Conservation (phyloP, 371 early-diverging fungal genomes). For the Mucor irregularis region DNA sequence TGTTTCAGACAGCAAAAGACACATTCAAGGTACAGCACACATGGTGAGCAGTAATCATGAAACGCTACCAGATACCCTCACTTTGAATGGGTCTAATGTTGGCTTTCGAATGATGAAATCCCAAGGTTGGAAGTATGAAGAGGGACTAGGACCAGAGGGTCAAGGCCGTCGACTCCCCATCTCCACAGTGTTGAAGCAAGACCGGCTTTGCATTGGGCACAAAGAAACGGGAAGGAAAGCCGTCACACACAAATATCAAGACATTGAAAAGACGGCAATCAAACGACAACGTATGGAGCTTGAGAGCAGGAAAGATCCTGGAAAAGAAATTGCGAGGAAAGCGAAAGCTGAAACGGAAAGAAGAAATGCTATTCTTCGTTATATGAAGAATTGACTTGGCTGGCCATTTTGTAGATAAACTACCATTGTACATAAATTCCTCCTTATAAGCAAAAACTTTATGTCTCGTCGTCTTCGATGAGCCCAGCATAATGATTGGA, state of each 20-base stretch:
- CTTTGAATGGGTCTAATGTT: slow-evolving; percentile 29
- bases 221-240: slow-evolving; percentile 13
- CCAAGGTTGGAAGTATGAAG: slow-evolving; percentile 58
- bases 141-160: slow-evolving; percentile 48
- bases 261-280: slow-evolving; percentile 20
- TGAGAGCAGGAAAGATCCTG: slow-evolving; percentile 14
- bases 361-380: slow-evolving; percentile 16
- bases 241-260: slow-evolving; percentile 30
- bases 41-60: slow-evolving; percentile 26
- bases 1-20: slow-evolving; percentile 13
- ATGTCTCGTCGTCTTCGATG: no score
- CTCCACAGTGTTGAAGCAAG: slow-evolving; percentile 49
- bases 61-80: slow-evolving; percentile 21
- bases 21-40: slow-evolving; percentile 37
- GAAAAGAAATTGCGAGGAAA: slow-evolving; percentile 27
- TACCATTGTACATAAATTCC: no score
- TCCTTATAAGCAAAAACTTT: no score
- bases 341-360: slow-evolving; percentile 21
- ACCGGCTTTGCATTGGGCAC: slow-evolving; percentile 49
- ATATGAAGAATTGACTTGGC: slow-evolving; percentile 13
- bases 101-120: slow-evolving; percentile 51
- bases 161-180: slow-evolving; percentile 54
- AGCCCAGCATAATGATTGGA: no score
- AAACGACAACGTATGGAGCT: not conserved
- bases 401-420: no score